Evolutionary conservation across 2,329 filamentous ascomycete species (phyloP).

Genomic region (Epichloe baconii): DNA sequence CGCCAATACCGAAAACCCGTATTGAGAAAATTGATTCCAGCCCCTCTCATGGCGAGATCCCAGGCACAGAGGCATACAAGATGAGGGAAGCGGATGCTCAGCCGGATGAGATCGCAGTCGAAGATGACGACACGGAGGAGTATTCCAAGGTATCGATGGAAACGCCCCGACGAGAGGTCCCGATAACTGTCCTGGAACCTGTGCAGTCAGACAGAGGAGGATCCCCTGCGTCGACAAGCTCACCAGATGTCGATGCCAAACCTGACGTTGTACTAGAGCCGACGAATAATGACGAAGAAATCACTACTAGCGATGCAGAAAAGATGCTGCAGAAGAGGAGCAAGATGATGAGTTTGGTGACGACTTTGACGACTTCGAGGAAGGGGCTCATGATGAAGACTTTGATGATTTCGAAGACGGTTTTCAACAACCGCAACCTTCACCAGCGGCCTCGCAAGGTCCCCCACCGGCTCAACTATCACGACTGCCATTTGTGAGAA

Average conservation of each 20-base stretch:
- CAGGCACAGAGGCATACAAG: constrained; percentile 44
- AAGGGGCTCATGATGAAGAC: constrained; percentile 40
- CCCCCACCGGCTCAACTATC: constrained; percentile 23
- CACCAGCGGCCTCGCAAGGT: constrained; percentile 15
- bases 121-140: constrained; percentile 17
- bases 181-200: constrained; percentile 35
- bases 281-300: not conserved
- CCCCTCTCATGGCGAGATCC: constrained; percentile 44
- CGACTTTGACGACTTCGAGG: constrained; percentile 51
- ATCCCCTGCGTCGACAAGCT: not conserved
- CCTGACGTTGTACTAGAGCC: constrained; percentile 34
- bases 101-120: constrained; percentile 46
- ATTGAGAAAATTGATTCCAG: constrained; percentile 44
- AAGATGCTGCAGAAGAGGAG: not conserved
- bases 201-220: not conserved
- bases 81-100: constrained; percentile 43
- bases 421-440: constrained; percentile 42
- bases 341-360: constrained; percentile 38
- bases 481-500: constrained; percentile 32
- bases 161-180: constrained; percentile 9
- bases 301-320: not conserved
- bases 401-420: constrained; percentile 63
- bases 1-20: constrained; percentile 44
- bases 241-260: constrained; percentile 32
- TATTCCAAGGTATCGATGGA: constrained; percentile 13